Conservation (phyloP, 768 basidiomycete genomes). For the Tylopilus subfusipes region DNA sequence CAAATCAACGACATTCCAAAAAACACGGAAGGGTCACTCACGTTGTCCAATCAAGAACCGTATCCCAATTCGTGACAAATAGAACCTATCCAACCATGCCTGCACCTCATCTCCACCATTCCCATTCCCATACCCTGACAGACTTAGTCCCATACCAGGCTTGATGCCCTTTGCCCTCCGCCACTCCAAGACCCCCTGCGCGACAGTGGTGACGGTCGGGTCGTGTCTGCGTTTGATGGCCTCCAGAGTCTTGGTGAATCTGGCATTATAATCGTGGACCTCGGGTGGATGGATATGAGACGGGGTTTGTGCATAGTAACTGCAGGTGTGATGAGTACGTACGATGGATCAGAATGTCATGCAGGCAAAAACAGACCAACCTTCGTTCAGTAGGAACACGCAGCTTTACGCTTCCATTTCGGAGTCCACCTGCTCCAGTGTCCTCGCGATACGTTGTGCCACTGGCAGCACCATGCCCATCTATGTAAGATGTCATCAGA, state of each 20-base stretch:
- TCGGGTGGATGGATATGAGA: constrained; percentile 83
- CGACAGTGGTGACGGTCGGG: constrained; percentile 95
- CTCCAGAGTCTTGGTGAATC: constrained; percentile 84
- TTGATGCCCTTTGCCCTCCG: constrained; percentile 52
- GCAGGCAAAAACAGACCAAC: constrained; percentile 35
- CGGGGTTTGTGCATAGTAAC: constrained; percentile 81
- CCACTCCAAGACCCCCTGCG: constrained; percentile 96
- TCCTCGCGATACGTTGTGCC: constrained; percentile 12
- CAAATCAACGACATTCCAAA: constrained; percentile 1
- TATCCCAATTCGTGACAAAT: constrained; percentile 93
- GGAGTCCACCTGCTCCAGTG: constrained; percentile 30
- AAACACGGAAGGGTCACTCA: constrained; percentile 37
- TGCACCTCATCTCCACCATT: constrained; percentile 86
- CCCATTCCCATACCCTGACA: constrained; percentile 37
- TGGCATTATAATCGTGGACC: constrained; percentile 86
- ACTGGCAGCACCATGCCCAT: constrained; percentile 31
- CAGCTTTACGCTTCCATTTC: constrained; percentile 58
- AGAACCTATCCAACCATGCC: constrained; percentile 95
- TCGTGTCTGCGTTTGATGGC: constrained; percentile 93
- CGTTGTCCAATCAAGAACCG: constrained; percentile 97
- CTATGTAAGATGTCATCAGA: constrained; percentile 34
- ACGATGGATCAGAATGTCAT: neutral
- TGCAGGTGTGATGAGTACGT: constrained; percentile 27
- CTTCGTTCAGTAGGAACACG: constrained; percentile 83
- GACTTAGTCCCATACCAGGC: constrained; percentile 26